A percentile compares a stretch with the other conserved stretches of the same genome.
These are phyloP conservation scores for Bipolaris sorokiniana DNA, from an alignment of 2,329 filamentous ascomycete species.

Conservation along the genomic window DNA sequence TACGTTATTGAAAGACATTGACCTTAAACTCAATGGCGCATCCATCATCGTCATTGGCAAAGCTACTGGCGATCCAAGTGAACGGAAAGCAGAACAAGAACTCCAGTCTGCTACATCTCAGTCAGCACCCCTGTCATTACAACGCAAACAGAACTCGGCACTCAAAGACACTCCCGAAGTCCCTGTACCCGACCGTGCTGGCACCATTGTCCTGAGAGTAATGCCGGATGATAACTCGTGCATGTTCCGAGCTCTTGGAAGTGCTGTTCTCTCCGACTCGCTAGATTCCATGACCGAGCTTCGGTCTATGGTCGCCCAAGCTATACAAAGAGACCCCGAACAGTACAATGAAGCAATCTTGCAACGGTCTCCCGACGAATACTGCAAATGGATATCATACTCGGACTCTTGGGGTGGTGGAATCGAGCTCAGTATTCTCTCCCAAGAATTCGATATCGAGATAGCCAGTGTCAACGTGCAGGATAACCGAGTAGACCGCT, in stretches of 20 bases:
- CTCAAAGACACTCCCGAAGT: conserved; percentile 68
- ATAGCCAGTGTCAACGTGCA: conserved; percentile 85
- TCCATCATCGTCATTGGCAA: conserved; percentile 68
- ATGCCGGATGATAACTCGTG: conserved; percentile 98
- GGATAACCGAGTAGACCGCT: conserved; percentile 70
- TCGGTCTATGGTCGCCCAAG: conserved; percentile 76
- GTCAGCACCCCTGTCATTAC: conserved; percentile 48
- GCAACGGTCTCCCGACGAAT: conserved; percentile 71
- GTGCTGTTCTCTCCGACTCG: conserved; percentile 69
- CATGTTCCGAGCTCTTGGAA: conserved; percentile 87
- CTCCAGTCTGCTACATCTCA: conserved; percentile 20
- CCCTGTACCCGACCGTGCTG: conserved; percentile 61
- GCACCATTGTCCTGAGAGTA: conserved; percentile 75
- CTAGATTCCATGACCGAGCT: conserved; percentile 74
- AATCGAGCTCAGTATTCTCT: conserved; percentile 86
- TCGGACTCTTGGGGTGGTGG: conserved; percentile 88
- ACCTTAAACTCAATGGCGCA: conserved; percentile 69
- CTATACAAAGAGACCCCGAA: conserved; percentile 74
- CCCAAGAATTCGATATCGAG: conserved; percentile 82
- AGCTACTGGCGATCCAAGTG: conserved; percentile 47
- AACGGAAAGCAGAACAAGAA: conserved; percentile 23
- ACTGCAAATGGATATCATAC: conserved; percentile 81
- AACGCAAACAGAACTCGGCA: conserved; percentile 52
- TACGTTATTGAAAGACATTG: conserved; percentile 61
- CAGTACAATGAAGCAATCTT: conserved; percentile 79